Base-by-base conservation (phyloP, 2,329 filamentous ascomycete species). In the Xylaria hypoxylon region DNA sequence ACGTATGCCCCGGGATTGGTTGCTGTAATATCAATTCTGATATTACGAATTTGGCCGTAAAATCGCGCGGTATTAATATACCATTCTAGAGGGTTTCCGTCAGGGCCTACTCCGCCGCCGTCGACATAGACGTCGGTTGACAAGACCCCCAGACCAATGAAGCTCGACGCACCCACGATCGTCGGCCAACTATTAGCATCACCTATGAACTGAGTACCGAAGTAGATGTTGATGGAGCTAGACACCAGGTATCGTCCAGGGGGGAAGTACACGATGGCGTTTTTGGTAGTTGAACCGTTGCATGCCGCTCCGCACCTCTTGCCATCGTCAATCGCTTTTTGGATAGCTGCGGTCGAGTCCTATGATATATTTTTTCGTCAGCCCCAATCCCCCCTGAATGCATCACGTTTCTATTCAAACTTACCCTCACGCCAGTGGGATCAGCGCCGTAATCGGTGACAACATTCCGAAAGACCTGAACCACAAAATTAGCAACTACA, bases 151-250 rank as follows among this genome's bases (percentile, higher is more conserved):
- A 60, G 24, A 44, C 58, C 58, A n/a, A 71, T 69, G 70, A 90
- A 90, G 53, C 77, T 79, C 0, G 82, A 68, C 1, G 82, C 79
- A 1, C 86, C 86, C 71, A 85, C 84, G 62, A 90, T 82, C 2
- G 83, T 82, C 7, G 91, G 74, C 77, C 83, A 67, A 72, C 80
- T 71, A 40, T 78, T 71, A 47, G 79, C 80, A 66, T 80, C 79
- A 22, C 81, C 80, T 5, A 80, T 73, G 19, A 95, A 84, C 77
- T 93, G 90, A 1, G 92, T 94, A 77, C 93, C 93, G 81, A 94
- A 96, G 79, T 89, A 89, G 75, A 92, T 88, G 55, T 91, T 79
- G 66, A 96, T 88, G 5, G 92, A 90, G 69, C 82, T 84, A 57
- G 87, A 90, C 67, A 95, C 88, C 5, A 90, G 73, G 74, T 95